A percentile compares a stretch with the other conserved stretches of the same genome.
Conservation (phyloP, 306 rosid species). For the Calophaca sinica region DNA sequence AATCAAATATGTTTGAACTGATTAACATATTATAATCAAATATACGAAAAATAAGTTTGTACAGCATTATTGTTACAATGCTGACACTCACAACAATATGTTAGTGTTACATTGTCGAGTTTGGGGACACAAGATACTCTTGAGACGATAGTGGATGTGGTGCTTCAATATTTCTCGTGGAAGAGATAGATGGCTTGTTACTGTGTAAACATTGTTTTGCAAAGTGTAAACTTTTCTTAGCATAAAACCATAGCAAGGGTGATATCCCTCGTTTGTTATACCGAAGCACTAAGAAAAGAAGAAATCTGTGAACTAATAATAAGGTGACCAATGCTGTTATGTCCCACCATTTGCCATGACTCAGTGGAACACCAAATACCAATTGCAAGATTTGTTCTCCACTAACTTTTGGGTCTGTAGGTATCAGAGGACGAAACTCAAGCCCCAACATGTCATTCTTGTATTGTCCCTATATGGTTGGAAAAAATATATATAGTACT, state of each 20-base stretch:
- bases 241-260: conserved; percentile 31
- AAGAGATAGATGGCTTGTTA: conserved; percentile 30
- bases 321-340: conserved; percentile 47
- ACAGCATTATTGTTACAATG: too few relatives aligned
- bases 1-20: too few relatives aligned
- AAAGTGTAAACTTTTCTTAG: conserved; percentile 33
- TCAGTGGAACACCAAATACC: conserved; percentile 46
- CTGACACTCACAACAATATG: too few relatives aligned
- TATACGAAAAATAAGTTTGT: too few relatives aligned
- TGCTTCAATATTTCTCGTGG: conserved; percentile 23
- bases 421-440: conserved; percentile 53
- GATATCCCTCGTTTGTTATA: conserved; percentile 33
- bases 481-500: neutral
- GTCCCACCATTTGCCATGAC: conserved; percentile 61
- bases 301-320: conserved; percentile 43
- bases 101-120: neutral
- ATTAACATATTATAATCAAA: too few relatives aligned
- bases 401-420: conserved; percentile 49
- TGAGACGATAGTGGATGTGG: conserved; percentile 45
- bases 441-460: conserved; percentile 67
- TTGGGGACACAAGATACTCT: conserved; percentile 47
- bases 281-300: conserved; percentile 50
- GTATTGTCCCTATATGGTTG: conserved; percentile 55
- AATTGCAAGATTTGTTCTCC: conserved; percentile 41
- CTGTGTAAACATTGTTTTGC: conserved; percentile 24